These are phyloP conservation scores for Petunia axillaris DNA, from an alignment of 257 asterid species.

Conservation along the genomic window DNA sequence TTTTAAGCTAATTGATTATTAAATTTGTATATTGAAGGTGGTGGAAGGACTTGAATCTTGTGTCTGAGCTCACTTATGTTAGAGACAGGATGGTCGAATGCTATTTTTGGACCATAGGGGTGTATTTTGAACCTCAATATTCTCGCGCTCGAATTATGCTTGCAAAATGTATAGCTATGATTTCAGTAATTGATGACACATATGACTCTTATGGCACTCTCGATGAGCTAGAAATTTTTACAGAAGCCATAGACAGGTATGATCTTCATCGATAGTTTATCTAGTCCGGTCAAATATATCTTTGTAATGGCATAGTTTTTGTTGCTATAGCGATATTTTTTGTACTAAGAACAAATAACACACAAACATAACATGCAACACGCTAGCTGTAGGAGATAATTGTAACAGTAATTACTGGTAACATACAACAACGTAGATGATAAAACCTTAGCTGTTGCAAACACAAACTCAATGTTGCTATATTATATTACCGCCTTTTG, in stretches of 20 bases:
- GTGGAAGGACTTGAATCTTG: slow-evolving; percentile 29
- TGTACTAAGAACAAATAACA: too few species aligned
- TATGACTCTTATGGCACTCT: slow-evolving; percentile 35
- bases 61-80: slow-evolving; percentile 23
- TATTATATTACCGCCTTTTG: too few species aligned
- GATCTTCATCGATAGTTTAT: too few species aligned
- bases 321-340: too few species aligned
- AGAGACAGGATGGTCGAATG: slow-evolving; percentile 36
- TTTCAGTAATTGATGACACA: slow-evolving; percentile 25
- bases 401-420: too few species aligned
- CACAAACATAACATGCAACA: too few species aligned
- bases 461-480: too few species aligned
- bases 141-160: slow-evolving; percentile 27
- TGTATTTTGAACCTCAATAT: slow-evolving; percentile 24
- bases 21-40: slow-evolving; percentile 15
- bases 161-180: slow-evolving; percentile 17
- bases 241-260: slow-evolving; percentile 24
- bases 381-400: too few species aligned
- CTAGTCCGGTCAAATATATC: too few species aligned
- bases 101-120: slow-evolving; percentile 13
- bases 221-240: slow-evolving; percentile 21
- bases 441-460: too few species aligned
- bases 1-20: not conserved
- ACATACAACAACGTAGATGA: too few species aligned
- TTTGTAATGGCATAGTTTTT: too few species aligned